These are phyloP conservation scores for Boletus sensibilis DNA, from an alignment of 768 basidiomycete genomes.

Conservation along the genomic window DNA sequence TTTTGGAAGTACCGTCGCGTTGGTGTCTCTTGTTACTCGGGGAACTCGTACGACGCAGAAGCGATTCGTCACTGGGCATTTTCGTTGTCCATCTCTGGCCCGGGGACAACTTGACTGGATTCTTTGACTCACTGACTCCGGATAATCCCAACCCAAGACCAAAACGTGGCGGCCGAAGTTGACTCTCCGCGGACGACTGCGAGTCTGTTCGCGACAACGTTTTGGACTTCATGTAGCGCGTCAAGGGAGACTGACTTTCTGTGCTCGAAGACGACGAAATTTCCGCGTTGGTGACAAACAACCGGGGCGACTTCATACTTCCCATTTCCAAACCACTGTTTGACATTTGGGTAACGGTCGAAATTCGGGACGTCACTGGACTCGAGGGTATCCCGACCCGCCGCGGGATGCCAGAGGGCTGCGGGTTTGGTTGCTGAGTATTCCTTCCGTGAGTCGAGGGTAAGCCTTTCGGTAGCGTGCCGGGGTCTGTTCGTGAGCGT, in stretches of 20 bases:
- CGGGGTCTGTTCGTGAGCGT: conserved; percentile 33
- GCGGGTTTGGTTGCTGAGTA: conserved; percentile 10
- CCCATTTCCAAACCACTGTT: conserved; percentile 31
- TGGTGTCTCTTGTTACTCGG: conserved; percentile 8
- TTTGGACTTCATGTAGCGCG: conserved; percentile 17
- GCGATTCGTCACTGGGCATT: background rate
- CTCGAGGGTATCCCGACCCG: conserved; percentile 18
- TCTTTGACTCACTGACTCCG: conserved; percentile 12
- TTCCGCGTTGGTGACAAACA: conserved; percentile 47
- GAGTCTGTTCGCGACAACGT: conserved; percentile 19
- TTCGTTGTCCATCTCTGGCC: conserved; percentile 20
- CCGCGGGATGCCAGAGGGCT: conserved; percentile 28
- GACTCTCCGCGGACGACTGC: conserved; percentile 22
- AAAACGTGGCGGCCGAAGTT: conserved; percentile 26
- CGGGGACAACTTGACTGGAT: conserved; percentile 3
- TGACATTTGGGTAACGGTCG: conserved; percentile 2
- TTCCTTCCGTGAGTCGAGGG: conserved; percentile 5
- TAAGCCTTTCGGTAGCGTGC: conserved; percentile 12
- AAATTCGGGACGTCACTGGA: conserved; percentile 15
- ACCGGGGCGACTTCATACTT: conserved; percentile 28
- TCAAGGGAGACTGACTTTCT: conserved; percentile 33
- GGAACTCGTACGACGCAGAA: conserved; percentile 4
- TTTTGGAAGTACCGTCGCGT: conserved; percentile 11
- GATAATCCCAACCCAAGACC: conserved; percentile 31
- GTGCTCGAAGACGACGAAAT: conserved; percentile 43